phyloP scores from a whole-genome alignment of 2,329 filamentous ascomycete species.

The Stemphylium beticola region DNA sequence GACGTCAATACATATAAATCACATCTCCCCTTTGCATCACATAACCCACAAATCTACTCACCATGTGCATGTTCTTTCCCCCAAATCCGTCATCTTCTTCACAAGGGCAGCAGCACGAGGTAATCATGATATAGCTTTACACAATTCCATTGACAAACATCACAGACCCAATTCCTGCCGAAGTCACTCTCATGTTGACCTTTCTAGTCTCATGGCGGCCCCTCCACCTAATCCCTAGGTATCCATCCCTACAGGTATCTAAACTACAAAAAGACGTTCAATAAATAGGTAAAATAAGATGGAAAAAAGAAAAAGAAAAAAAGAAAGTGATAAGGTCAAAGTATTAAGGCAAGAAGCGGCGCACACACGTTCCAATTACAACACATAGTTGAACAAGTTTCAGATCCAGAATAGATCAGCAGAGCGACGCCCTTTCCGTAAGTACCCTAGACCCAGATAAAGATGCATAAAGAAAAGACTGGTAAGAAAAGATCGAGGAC shows the following conservation, averaged over 20 bases:
- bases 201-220: conserved; percentile 10
- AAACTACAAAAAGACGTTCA: conserved; percentile 24
- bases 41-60: no score
- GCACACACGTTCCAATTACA: conserved; percentile 29
- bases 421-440: conserved; percentile 10
- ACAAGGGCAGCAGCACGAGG: background rate
- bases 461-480: conserved; percentile 11
- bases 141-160: conserved; percentile 7
- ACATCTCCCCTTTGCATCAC: no score
- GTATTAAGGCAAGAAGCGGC: conserved; percentile 18
- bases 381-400: conserved; percentile 19
- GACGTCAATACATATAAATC: no score
- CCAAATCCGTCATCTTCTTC: background rate
- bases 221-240: conserved; percentile 14
- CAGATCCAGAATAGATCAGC: conserved; percentile 23
- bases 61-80: no score
- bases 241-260: conserved; percentile 31
- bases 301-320: conserved; percentile 14
- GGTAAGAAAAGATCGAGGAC: conserved; percentile 1
- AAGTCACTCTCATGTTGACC: conserved; percentile 7
- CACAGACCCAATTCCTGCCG: conserved; percentile 4
- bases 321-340: conserved; percentile 27
- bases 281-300: conserved; percentile 9
- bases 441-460: conserved; percentile 10
- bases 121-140: background rate